Evolutionary conservation across 139 green algal species (phyloP).

Genomic region (Chara braunii): DNA sequence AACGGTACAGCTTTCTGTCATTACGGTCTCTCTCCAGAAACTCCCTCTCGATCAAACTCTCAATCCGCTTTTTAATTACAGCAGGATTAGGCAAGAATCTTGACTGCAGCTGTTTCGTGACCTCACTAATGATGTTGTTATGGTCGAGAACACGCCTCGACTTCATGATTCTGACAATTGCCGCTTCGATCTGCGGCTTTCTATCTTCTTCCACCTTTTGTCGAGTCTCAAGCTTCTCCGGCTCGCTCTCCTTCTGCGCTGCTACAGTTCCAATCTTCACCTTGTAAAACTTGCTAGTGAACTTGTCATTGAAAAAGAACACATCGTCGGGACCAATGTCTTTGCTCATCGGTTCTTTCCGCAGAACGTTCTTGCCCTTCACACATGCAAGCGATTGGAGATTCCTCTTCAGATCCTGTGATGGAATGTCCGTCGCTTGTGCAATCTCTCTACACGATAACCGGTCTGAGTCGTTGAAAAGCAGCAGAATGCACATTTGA

Average conservation of each 20-base stretch:
- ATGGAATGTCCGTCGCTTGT: conserved; percentile 66
- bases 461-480: conserved; percentile 84
- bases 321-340: conserved; percentile 74
- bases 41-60: conserved; percentile 94
- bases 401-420: conserved; percentile 72
- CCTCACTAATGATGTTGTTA: conserved; percentile 85
- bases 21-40: conserved; percentile 86
- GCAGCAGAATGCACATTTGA: conserved; percentile 77
- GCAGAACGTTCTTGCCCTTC: conserved; percentile 89
- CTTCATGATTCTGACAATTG: conserved; percentile 98
- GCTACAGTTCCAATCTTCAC: conserved; percentile 57
- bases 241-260: conserved; percentile 72
- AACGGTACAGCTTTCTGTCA: conserved; percentile 80
- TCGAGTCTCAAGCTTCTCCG: conserved; percentile 78
- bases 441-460: conserved; percentile 60
- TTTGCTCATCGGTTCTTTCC: conserved; percentile 72
- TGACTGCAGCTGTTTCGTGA: conserved; percentile 72
- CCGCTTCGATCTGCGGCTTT: conserved; percentile 96
- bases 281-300: conserved; percentile 74
- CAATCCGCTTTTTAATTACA: conserved; percentile 97
- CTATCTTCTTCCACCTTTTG: conserved; percentile 93
- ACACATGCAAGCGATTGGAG: conserved; percentile 81
- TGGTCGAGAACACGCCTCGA: conserved; percentile 70
- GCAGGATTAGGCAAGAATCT: conserved; percentile 84
- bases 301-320: conserved; percentile 87